Evolutionary conservation across 176 grass and related monocot species (phyloP).

Genomic region (Hordeum marinum): DNA sequence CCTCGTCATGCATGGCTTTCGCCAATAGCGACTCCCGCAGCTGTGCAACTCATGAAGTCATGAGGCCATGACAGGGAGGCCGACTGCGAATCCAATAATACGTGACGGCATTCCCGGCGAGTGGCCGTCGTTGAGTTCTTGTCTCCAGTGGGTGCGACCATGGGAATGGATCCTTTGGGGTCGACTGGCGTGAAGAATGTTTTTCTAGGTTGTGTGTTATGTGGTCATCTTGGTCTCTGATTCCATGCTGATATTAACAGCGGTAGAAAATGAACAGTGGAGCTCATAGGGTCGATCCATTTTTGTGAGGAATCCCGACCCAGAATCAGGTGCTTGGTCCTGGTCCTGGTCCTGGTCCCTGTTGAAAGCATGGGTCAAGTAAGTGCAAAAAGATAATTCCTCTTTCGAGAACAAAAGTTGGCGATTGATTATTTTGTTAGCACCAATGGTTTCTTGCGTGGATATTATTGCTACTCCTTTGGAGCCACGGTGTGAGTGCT

Average conservation of each 20-base stretch:
- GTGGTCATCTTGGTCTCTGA: conserved; percentile 20
- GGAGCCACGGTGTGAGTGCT: not conserved
- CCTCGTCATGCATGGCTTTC: not conserved
- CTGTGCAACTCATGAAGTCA: not conserved
- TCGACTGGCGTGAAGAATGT: not conserved
- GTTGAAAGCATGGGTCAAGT: not conserved
- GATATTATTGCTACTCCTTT: not conserved
- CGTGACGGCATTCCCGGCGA: not conserved
- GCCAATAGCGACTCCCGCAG: not conserved
- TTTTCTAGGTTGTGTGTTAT: conserved; percentile 4
- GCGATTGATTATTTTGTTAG: not conserved
- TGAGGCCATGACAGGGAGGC: conserved; percentile 18
- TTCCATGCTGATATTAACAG: conserved; percentile 1
- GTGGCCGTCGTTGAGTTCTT: conserved; percentile 7
- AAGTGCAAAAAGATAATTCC: not conserved
- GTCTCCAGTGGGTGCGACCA: conserved; percentile 4
- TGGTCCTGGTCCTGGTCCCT: not conserved
- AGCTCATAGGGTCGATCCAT: not conserved
- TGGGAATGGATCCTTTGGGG: not conserved
- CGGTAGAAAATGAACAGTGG: not conserved
- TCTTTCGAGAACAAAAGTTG: not conserved
- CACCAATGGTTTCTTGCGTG: no score
- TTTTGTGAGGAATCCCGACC: not conserved
- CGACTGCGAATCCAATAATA: not conserved
- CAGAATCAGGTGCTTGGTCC: not conserved